Evolutionary conservation across 1,139 yeast genomes (phyloP), one percentile per base, ranked within the genome.

Genomic region (Magnusiomyces sp.): DNA sequence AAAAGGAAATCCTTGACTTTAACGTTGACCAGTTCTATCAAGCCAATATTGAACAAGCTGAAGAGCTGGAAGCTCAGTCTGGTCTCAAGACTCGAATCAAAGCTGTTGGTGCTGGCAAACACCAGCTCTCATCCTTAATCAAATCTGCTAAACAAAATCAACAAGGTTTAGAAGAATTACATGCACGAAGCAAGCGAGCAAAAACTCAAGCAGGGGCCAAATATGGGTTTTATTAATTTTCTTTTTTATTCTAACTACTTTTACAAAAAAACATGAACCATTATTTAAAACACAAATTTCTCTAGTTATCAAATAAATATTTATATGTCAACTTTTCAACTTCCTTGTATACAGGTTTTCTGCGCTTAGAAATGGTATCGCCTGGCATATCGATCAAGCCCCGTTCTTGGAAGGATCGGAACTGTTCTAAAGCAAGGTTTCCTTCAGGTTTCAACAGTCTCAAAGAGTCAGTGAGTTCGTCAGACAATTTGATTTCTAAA

Each of bases 391-490:
- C 98, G 51, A 92, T 75, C 63, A 83, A 77, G 58, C 98, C 99
- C 45, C 81, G 75, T 54, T 86, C 77, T 70, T 92, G 97, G 57
- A 92, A 68, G 52, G 77, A 79, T 65, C 82, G 75, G 81, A 92
- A 82, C 56, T 88, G 81, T 62, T 90, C 97, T 58, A 83, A 81
- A 47, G 88, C 73, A 53, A 88, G 70, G 62, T 84, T 87, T 20
- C 98, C 98, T 70, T 94, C 98, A 0, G 97, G 95, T 64, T 79
- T 85, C 62, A 92, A 72, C 57, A 82, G 78, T 65, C 96, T 79
- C 62, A 94, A 73, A 31, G 95, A 86, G 59, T 86, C 94, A 32
- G 85, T 80, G 56, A 94, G 75, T 67, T 92, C 98, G 62, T 88
- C 92, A 16, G 95, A 80, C 50, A 94, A 76, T 68, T 92, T 92